Base-by-base conservation (phyloP, 163 green algal genomes). In the Chloroidium sp. region DNA sequence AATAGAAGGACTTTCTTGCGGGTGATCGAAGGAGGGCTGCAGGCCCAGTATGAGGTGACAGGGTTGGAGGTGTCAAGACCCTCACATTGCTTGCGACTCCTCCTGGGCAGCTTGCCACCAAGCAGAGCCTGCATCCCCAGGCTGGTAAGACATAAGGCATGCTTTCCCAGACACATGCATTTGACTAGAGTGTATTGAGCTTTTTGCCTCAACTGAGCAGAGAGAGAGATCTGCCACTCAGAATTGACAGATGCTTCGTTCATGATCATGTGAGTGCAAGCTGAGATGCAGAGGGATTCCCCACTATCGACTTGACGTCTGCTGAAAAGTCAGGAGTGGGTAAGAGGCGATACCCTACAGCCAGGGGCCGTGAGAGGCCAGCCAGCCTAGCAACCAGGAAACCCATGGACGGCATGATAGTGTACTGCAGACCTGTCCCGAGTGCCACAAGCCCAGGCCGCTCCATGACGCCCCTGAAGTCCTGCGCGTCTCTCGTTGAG, bases 361-460 rank as follows among this genome's bases (percentile, higher is more conserved):
- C 36, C 36, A 79, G 12, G 8, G 60, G 1, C 57, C 4, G 62
- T 12, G 89, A 79, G n/a, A 95, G 86, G 2, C 77, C 75, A 0
- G 75, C 68, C 3, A 90, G 69, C 1, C 85, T 80, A 8, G 86
- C 85, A 3, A 95, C 79, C 0, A 72, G n/a, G 61, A 87, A 86
- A 1, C 89, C 91, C 69, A 91, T 76, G 0, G 82, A 2, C 0
- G 91, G 91, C 91, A 93, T 95, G 79, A 95, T 84, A 75, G 85
- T 92, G 82, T 94, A 95, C 80, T 95, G 90, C 57, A 88, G 83
- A 10, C 78, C 61, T 1, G 85, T 83, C 12, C 88, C 88, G 59
- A 90, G 67, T 2, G 75, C 69, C 75, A 94, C 87, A 4, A 81
- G 79, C 62, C 74, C 69, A 58, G 85, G 86, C 14, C 64, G 69